phyloP scores from a whole-genome alignment of 768 basidiomycete species.

The Leucosporidium scottii region DNA sequence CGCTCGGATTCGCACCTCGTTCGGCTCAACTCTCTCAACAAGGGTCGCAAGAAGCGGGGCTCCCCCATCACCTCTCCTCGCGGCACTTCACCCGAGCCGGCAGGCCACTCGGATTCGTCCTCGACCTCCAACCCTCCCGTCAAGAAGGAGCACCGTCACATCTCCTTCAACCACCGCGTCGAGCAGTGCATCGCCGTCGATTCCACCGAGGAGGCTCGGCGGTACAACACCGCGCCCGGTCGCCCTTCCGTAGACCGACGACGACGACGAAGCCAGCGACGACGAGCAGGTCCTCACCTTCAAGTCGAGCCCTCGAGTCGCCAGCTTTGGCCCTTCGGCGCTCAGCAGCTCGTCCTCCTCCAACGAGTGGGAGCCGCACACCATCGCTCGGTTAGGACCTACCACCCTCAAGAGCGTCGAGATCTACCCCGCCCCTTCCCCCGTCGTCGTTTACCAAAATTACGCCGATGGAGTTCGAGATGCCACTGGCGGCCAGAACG shows the following conservation, averaged over 20 bases:
- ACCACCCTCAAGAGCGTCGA: constrained; percentile 74
- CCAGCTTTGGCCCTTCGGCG: constrained; percentile 19
- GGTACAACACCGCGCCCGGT: constrained; percentile 8
- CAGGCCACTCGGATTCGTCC: constrained; percentile 24
- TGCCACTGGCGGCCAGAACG: background rate
- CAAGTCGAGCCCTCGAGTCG: constrained; percentile 30
- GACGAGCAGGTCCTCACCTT: constrained; percentile 40
- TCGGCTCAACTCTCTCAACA: constrained; percentile 25
- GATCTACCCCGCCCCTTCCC: constrained; percentile 40
- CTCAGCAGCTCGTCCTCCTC: constrained; percentile 5
- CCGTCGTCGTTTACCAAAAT: constrained; percentile 42
- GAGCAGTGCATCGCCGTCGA: constrained; percentile 73
- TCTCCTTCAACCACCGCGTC: constrained; percentile 96
- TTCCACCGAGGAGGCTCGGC: constrained; percentile 39
- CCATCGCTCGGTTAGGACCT: constrained; percentile 66
- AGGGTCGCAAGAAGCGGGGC: constrained; percentile 14
- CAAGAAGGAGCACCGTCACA: constrained; percentile 54
- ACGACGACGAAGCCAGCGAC: constrained; percentile 35
- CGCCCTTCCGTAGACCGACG: constrained; percentile 8
- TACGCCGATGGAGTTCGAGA: constrained; percentile 28
- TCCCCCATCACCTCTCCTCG: constrained; percentile 19
- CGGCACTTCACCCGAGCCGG: constrained; percentile 25
- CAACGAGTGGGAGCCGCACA: constrained; percentile 51
- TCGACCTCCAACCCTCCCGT: constrained; percentile 2
- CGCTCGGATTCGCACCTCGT: constrained; percentile 31